phyloP scores from a whole-genome alignment of 208 protist species.

The Entamoeba nuttalli region DNA sequence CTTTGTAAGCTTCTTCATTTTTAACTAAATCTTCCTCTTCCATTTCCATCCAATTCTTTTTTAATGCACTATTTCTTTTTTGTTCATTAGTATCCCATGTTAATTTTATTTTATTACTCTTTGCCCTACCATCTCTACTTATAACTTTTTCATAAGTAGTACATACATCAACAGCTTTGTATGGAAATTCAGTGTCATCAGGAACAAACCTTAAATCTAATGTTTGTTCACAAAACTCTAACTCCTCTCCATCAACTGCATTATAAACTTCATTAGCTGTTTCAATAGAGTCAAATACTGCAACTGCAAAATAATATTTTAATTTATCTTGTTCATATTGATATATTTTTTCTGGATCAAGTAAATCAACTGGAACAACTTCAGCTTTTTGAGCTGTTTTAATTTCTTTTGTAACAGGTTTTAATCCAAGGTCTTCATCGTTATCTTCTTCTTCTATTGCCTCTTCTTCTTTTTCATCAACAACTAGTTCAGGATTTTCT shows the following conservation, averaged over 20 bases:
- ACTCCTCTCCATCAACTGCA: background rate
- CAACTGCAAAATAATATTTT: background rate
- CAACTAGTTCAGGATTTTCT: background rate
- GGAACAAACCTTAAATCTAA: background rate
- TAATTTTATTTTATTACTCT: background rate
- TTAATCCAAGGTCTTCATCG: background rate
- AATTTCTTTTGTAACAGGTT: background rate
- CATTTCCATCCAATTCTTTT: background rate
- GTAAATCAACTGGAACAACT: background rate
- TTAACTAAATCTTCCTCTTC: background rate
- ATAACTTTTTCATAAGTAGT: background rate
- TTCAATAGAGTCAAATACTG: background rate
- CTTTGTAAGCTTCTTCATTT: background rate
- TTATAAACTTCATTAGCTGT: background rate
- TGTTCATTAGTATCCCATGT: background rate
- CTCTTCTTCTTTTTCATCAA: background rate
- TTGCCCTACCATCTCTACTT: background rate
- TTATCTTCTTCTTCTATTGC: background rate
- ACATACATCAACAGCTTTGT: background rate
- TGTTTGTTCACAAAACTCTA: background rate
- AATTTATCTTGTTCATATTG: background rate
- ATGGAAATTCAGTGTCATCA: background rate
- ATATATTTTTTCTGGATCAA: background rate
- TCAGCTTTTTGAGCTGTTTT: background rate
- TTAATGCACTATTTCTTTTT: background rate